phyloP scores from a whole-genome alignment of 192 early-diverging fungal species.

The Podila verticillata region DNA sequence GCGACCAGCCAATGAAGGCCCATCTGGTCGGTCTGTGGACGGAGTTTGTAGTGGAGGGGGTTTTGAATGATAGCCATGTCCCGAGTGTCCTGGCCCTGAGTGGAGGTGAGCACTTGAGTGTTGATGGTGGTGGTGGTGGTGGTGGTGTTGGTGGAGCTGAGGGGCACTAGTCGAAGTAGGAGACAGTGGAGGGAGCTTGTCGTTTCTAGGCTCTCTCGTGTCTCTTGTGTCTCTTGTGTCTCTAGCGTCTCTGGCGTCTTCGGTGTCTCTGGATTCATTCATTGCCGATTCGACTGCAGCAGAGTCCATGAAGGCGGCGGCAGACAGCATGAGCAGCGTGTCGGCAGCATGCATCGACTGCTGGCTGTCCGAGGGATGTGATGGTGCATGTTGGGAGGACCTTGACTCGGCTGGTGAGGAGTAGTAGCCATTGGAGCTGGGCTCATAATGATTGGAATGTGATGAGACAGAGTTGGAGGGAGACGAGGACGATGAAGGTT shows the following conservation, averaged over 20 bases:
- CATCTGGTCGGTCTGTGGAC: not conserved
- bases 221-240: not conserved
- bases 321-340: slow-evolving; percentile 45
- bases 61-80: not conserved
- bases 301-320: slow-evolving; percentile 47
- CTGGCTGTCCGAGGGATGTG: slow-evolving; percentile 26
- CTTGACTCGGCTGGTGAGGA: not conserved
- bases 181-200: not conserved
- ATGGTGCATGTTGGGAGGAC: slow-evolving; percentile 4
- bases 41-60: not conserved
- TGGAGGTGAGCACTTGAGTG: not conserved
- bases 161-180: not conserved
- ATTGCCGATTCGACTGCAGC: slow-evolving; percentile 8
- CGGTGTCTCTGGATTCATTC: not conserved
- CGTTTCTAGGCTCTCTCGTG: not conserved
- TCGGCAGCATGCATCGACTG: slow-evolving; percentile 46
- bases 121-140: not conserved
- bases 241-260: not conserved
- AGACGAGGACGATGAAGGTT: not conserved
- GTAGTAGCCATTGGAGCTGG: not conserved
- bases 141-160: not conserved
- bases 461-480: not conserved
- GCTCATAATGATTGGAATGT: not conserved
- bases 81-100: not conserved
- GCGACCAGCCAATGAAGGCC: not conserved